These are phyloP conservation scores for Onygena corvina DNA, from an alignment of 2,329 filamentous ascomycete species.

Conservation along the genomic window DNA sequence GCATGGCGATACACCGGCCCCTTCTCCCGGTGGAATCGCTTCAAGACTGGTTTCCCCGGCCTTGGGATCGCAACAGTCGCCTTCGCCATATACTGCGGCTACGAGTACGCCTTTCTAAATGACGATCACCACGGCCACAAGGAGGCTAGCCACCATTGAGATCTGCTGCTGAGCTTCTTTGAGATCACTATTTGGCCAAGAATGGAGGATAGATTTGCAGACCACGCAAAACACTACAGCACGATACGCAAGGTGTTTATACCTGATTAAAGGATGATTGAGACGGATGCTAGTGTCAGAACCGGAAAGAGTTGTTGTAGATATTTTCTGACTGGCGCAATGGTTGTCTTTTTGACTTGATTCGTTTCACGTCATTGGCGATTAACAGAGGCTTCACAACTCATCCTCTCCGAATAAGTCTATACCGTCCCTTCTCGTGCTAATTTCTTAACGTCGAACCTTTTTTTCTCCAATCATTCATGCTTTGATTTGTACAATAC, in stretches of 20 bases:
- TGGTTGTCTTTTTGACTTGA: conserved; percentile 5
- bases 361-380: no score
- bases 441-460: no score
- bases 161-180: neutral
- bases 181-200: no score
- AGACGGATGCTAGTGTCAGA: neutral
- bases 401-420: no score
- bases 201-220: neutral
- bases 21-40: conserved; percentile 80
- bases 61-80: conserved; percentile 85
- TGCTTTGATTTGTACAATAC: neutral
- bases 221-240: neutral
- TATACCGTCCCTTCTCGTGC: no score
- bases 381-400: no score
- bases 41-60: conserved; percentile 75
- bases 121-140: conserved; percentile 50
- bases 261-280: neutral
- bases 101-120: conserved; percentile 76
- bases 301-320: conserved; percentile 3
- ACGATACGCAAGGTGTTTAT: neutral
- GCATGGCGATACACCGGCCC: conserved; percentile 85
- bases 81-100: conserved; percentile 78
- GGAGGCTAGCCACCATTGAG: conserved; percentile 2
- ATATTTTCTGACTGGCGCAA: conserved; percentile 4
- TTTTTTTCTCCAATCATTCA: neutral